phyloP scores from a whole-genome alignment of 2,329 filamentous ascomycete species.

The Macroventuria anomochaeta region DNA sequence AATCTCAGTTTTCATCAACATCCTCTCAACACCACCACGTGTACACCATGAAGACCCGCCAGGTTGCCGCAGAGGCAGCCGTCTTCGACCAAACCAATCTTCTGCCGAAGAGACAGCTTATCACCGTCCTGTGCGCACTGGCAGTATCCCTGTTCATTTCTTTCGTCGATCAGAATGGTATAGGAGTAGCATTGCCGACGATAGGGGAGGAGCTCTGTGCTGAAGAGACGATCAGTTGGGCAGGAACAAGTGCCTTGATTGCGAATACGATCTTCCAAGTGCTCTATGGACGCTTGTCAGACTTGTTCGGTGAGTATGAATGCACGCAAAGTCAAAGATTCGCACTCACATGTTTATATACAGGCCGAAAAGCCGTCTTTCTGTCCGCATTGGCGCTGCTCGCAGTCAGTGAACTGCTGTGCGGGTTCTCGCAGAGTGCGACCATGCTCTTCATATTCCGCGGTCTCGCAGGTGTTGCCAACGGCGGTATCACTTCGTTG shows the following conservation, averaged over 20 bases:
- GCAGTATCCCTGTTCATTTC: slow-evolving; percentile 61
- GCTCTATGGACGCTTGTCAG: slow-evolving; percentile 67
- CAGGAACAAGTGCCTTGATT: slow-evolving; percentile 60
- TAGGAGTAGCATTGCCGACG: slow-evolving; percentile 52
- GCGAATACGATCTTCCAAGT: slow-evolving; percentile 69
- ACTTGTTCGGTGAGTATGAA: slow-evolving; percentile 57
- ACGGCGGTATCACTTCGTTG: slow-evolving; percentile 62
- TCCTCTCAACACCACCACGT: too few relatives aligned
- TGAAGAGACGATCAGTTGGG: slow-evolving; percentile 62
- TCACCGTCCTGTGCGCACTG: slow-evolving; percentile 60
- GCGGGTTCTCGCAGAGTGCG: slow-evolving; percentile 62
- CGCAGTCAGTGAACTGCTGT: slow-evolving; percentile 64
- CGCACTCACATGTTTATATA: not conserved
- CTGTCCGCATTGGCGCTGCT: slow-evolving; percentile 61
- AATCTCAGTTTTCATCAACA: too few relatives aligned
- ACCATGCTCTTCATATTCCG: slow-evolving; percentile 68
- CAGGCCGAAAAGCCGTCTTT: slow-evolving; percentile 50
- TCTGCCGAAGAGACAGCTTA: slow-evolving; percentile 58
- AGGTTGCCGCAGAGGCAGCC: slow-evolving; percentile 19
- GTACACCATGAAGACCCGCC: not conserved
- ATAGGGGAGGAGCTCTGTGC: slow-evolving; percentile 49
- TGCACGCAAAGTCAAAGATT: not conserved
- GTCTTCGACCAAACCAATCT: slow-evolving; percentile 60
- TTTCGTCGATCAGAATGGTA: slow-evolving; percentile 65
- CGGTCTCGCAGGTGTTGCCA: slow-evolving; percentile 64